phyloP scores from a whole-genome alignment of 2,329 filamentous ascomycete species.

The Botrytis elliptica region DNA sequence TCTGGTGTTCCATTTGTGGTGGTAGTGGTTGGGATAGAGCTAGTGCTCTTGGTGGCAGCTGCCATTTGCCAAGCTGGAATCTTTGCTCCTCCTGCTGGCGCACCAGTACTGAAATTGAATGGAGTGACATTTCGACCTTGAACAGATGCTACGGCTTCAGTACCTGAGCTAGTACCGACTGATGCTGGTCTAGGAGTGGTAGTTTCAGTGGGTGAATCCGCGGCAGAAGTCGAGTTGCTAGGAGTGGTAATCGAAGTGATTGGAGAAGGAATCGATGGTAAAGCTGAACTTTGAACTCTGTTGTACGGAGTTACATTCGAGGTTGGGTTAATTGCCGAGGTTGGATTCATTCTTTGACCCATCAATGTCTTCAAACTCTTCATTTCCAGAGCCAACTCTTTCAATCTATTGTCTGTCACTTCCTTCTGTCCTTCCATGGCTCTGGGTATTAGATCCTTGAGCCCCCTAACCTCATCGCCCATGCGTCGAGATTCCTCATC shows the following conservation, averaged over 20 bases:
- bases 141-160: slow-evolving; percentile 39
- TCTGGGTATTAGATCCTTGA: slow-evolving; percentile 84
- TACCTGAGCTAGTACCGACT: slow-evolving; percentile 38
- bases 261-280: slow-evolving; percentile 17
- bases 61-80: slow-evolving; percentile 82
- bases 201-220: slow-evolving; percentile 28
- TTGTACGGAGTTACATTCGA: slow-evolving; percentile 34
- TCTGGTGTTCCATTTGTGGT: slow-evolving; percentile 30
- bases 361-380: slow-evolving; percentile 91
- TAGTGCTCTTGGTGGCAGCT: slow-evolving; percentile 53
- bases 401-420: slow-evolving; percentile 73
- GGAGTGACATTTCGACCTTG: slow-evolving; percentile 46
- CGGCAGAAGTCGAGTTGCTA: slow-evolving; percentile 24
- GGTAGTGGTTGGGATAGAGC: slow-evolving; percentile 27
- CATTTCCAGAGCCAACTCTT: slow-evolving; percentile 82
- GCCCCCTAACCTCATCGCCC: slow-evolving; percentile 77
- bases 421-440: slow-evolving; percentile 87
- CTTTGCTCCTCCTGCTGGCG: slow-evolving; percentile 57
- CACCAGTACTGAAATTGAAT: slow-evolving; percentile 52
- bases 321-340: slow-evolving; percentile 38
- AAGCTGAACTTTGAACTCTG: slow-evolving; percentile 27
- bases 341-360: slow-evolving; percentile 56
- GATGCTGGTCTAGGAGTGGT: slow-evolving; percentile 36
- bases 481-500: slow-evolving; percentile 87
- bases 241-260: slow-evolving; percentile 19